Conservation (phyloP, 805 yeast species). For the Suhomyces kilbournensis region DNA sequence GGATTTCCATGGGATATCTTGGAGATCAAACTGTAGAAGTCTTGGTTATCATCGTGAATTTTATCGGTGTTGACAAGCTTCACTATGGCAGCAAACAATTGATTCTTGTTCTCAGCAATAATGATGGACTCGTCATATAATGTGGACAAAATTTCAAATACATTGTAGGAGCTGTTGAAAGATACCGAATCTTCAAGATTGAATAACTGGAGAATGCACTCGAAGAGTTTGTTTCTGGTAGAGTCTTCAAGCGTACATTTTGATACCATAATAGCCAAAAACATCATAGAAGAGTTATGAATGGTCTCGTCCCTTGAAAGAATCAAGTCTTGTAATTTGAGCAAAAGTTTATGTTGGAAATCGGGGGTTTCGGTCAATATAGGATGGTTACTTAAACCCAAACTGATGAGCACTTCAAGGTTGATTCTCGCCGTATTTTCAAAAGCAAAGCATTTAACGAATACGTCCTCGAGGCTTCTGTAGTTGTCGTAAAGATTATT, state of each 20-base stretch:
- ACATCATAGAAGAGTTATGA: constrained; percentile 4
- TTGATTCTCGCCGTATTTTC: constrained; percentile 27
- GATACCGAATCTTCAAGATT: not conserved
- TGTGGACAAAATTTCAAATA: not conserved
- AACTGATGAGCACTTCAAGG: constrained; percentile 20
- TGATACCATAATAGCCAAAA: not conserved
- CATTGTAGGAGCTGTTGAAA: not conserved
- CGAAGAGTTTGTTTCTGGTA: not conserved
- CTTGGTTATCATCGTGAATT: not conserved
- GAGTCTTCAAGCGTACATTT: not conserved
- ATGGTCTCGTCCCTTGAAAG: constrained; percentile 25
- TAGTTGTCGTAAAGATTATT: constrained; percentile 8
- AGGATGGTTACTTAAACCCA: constrained; percentile 3
- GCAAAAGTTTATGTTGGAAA: constrained; percentile 17
- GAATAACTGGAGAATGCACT: not conserved
- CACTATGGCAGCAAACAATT: not conserved
- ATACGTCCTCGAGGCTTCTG: constrained; percentile 11
- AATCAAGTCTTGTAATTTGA: constrained; percentile 17
- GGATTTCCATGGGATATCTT: constrained; percentile 5
- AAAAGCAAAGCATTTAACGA: constrained; percentile 21
- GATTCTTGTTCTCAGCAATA: not conserved
- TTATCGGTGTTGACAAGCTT: not conserved
- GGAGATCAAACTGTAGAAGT: constrained; percentile 3
- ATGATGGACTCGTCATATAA: not conserved
- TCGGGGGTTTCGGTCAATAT: constrained; percentile 8